Conservation (phyloP, 2,329 filamentous ascomycete species). For the Pestalotiopsis sp. region DNA sequence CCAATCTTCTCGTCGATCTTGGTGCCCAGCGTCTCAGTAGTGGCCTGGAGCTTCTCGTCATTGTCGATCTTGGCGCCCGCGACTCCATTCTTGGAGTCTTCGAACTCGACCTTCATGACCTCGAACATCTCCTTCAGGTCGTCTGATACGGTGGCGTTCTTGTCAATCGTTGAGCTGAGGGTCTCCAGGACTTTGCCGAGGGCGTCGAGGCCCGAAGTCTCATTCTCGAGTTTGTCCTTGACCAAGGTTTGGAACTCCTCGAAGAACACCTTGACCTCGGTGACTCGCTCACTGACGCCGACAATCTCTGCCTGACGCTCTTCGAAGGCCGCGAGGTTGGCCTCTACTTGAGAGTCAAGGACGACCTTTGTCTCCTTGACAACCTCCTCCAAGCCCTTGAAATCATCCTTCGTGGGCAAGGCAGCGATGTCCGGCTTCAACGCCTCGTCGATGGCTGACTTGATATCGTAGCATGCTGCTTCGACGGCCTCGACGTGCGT, state of each 20-base stretch:
- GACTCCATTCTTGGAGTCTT: conserved; percentile 79
- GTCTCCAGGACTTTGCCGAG: conserved; percentile 71
- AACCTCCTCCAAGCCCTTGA: conserved; percentile 70
- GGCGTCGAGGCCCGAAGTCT: conserved; percentile 70
- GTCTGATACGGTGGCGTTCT: conserved; percentile 58
- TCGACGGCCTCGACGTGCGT: conserved; percentile 81
- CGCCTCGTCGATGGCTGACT: conserved; percentile 74
- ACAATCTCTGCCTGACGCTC: conserved; percentile 83
- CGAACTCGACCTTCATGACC: conserved; percentile 82
- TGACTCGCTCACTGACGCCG: conserved; percentile 75
- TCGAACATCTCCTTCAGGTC: conserved; percentile 73
- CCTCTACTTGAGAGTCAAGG: conserved; percentile 67
- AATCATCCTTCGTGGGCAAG: conserved; percentile 65
- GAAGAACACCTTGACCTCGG: conserved; percentile 75
- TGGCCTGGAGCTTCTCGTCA: conserved; percentile 72
- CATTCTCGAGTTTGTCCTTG: conserved; percentile 75
- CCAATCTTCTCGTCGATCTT: conserved; percentile 69
- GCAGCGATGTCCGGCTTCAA: conserved; percentile 69
- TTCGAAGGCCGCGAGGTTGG: conserved; percentile 78
- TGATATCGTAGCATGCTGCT: conserved; percentile 82
- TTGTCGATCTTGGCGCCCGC: conserved; percentile 80
- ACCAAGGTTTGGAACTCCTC: conserved; percentile 78
- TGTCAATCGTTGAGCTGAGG: conserved; percentile 63
- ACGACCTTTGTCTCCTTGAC: conserved; percentile 73
- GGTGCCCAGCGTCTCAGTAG: conserved; percentile 52